These are phyloP conservation scores for Holtermannia corniformis DNA, from an alignment of 768 basidiomycete genomes.

Conservation along the genomic window DNA sequence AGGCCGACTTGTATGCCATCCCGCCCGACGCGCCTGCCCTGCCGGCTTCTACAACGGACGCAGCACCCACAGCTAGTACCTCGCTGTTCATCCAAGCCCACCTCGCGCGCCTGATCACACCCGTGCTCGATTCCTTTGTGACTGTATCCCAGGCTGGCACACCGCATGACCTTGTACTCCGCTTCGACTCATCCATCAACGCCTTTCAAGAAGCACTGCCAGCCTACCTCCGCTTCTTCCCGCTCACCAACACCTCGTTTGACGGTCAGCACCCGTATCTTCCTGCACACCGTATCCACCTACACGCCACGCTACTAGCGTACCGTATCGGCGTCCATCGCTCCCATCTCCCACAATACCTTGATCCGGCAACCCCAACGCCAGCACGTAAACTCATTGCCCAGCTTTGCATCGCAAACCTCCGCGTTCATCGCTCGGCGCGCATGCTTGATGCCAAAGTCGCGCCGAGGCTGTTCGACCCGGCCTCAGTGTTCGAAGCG, in stretches of 20 bases:
- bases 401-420: constrained; percentile 16
- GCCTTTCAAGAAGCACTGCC: constrained; percentile 30
- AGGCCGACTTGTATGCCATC: constrained; percentile 22
- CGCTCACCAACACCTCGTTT: constrained; percentile 19
- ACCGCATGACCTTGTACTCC: constrained; percentile 21
- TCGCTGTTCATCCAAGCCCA: constrained; percentile 29
- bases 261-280: constrained; percentile 25
- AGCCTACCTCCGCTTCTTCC: constrained; percentile 24
- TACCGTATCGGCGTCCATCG: constrained; percentile 27
- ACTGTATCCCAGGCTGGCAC: constrained; percentile 22
- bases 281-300: constrained; percentile 20
- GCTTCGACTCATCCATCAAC: constrained; percentile 26
- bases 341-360: constrained; percentile 22
- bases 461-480: constrained; percentile 23
- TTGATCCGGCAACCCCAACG: constrained; percentile 14
- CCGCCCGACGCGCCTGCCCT: constrained; percentile 13
- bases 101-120: constrained; percentile 24
- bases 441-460: constrained; percentile 27
- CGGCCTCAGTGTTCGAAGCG: constrained; percentile 26
- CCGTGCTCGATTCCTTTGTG: constrained; percentile 29
- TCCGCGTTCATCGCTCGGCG: constrained; percentile 24
- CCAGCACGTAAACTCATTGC: constrained; percentile 16
- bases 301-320: constrained; percentile 20
- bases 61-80: constrained; percentile 21
- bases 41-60: constrained; percentile 20